A percentile compares a stretch with the other conserved stretches of the same genome.
These are phyloP conservation scores for Penicillium brasilianum DNA, from an alignment of 2,329 filamentous ascomycete genomes.

Conservation along the genomic window DNA sequence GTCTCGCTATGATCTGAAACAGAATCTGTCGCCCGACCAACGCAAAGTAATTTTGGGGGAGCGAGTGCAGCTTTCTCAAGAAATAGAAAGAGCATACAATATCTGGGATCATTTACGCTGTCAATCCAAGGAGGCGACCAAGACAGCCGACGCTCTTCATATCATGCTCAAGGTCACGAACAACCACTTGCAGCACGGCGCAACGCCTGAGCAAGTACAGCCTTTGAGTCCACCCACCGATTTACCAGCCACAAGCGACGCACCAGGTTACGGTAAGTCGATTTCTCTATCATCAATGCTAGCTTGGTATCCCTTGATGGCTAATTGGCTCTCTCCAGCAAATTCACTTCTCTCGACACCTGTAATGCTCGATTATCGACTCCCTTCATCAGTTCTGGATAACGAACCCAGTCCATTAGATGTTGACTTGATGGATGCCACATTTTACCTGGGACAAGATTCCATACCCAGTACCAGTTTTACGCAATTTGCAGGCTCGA, in stretches of 20 bases:
- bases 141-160: slow-evolving; percentile 24
- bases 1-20: slow-evolving; percentile 22
- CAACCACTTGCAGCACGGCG: slow-evolving; percentile 25
- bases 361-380: not conserved
- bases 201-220: slow-evolving; percentile 16
- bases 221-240: not conserved
- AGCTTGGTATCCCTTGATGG: not conserved
- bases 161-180: slow-evolving; percentile 27
- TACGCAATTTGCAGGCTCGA: slow-evolving; percentile 17
- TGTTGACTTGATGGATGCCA: slow-evolving; percentile 26
- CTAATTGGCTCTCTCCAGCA: not conserved
- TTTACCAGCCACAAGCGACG: not conserved
- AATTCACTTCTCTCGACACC: not conserved
- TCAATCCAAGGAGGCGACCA: slow-evolving; percentile 25
- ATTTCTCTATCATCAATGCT: too few relatives aligned
- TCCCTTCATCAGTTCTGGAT: not conserved
- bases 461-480: not conserved
- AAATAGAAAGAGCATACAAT: slow-evolving; percentile 20
- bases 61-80: slow-evolving; percentile 16
- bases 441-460: slow-evolving; percentile 23
- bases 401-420: slow-evolving; percentile 17
- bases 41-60: slow-evolving; percentile 19
- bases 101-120: slow-evolving; percentile 23
- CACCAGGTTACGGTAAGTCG: not conserved
- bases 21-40: slow-evolving; percentile 15